Conservation (phyloP, 495 filamentous ascomycete species). For the Sphaerosporella brunnea region DNA sequence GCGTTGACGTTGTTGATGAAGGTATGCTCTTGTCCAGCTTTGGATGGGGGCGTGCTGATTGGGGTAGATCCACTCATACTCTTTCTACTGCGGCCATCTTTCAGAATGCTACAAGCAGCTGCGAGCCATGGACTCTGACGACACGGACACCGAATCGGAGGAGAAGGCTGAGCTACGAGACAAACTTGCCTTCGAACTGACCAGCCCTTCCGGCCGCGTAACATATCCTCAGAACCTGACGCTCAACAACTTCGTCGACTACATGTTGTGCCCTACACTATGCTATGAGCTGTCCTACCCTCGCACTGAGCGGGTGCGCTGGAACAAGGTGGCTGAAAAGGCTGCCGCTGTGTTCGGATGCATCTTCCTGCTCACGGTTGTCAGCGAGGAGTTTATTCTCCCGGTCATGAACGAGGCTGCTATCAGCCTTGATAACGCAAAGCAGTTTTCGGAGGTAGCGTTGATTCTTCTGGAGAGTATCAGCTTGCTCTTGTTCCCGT, state of each 20-base stretch:
- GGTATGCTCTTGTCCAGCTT: slow-evolving; percentile 9
- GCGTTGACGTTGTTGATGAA: slow-evolving; percentile 89
- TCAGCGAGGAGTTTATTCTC: slow-evolving; percentile 87
- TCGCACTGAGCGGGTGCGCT: slow-evolving; percentile 48
- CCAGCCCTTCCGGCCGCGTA: slow-evolving; percentile 68
- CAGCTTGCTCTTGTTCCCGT: slow-evolving; percentile 82
- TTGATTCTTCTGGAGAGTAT: slow-evolving; percentile 85
- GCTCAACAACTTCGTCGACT: slow-evolving; percentile 65
- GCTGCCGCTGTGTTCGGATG: slow-evolving; percentile 84
- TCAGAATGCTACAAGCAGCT: slow-evolving; percentile 68
- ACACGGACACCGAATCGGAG: slow-evolving; percentile 24
- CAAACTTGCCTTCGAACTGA: slow-evolving; percentile 75
- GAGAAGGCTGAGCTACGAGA: slow-evolving; percentile 47
- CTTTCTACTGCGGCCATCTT: slow-evolving; percentile 93
- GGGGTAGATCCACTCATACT: slow-evolving; percentile 68
- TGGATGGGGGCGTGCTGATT: background rate
- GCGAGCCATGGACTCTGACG: slow-evolving; percentile 45
- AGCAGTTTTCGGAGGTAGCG: slow-evolving; percentile 43
- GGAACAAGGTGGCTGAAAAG: slow-evolving; percentile 72
- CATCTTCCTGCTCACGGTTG: slow-evolving; percentile 83
- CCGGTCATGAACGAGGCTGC: slow-evolving; percentile 62
- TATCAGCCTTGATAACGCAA: slow-evolving; percentile 40
- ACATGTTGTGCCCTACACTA: slow-evolving; percentile 77
- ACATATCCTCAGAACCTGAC: slow-evolving; percentile 86
- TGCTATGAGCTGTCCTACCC: slow-evolving; percentile 98